Percentiles rank a stretch among this genome's conserved stretches.
Conservation (phyloP, 306 rosid genomes). For the Castanea mollissima region DNA sequence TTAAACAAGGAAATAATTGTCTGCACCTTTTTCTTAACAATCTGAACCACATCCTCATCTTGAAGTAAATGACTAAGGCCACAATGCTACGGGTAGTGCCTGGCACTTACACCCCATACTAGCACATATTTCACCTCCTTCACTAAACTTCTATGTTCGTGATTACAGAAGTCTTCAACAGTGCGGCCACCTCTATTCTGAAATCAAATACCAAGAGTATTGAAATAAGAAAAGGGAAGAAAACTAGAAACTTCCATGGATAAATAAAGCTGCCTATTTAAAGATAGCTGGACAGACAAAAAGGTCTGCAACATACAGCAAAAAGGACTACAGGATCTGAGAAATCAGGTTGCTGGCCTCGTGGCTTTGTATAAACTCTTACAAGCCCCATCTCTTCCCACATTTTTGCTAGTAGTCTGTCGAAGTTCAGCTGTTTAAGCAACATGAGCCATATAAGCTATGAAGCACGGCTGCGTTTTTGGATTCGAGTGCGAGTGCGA, state of each 20-base stretch:
- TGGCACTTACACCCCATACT: slow-evolving; percentile 90
- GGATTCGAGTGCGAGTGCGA: too few relatives aligned
- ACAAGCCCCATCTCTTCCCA: slow-evolving; percentile 99
- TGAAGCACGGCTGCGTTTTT: too few relatives aligned
- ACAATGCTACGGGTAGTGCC: slow-evolving; percentile 97
- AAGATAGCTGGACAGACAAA: slow-evolving; percentile 2
- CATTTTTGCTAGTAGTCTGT: slow-evolving; percentile 41
- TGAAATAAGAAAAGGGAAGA: slow-evolving; percentile 4
- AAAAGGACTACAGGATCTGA: slow-evolving; percentile 91
- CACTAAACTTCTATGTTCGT: slow-evolving; percentile 88
- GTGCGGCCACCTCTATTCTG: slow-evolving; percentile 98
- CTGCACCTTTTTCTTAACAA: slow-evolving; percentile 95
- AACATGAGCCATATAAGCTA: slow-evolving; percentile 1
- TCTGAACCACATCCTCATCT: slow-evolving; percentile 95
- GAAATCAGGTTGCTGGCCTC: slow-evolving; percentile 99
- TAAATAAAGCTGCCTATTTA: slow-evolving; percentile 6
- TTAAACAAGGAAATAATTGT: slow-evolving; percentile 7
- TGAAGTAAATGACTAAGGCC: slow-evolving; percentile 75
- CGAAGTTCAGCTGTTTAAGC: too few relatives aligned
- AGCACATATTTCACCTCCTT: slow-evolving; percentile 98
- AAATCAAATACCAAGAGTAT: slow-evolving; percentile 29
- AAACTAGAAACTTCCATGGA: slow-evolving; percentile 2
- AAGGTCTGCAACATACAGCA: slow-evolving; percentile 53
- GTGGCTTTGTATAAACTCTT: slow-evolving; percentile 95
- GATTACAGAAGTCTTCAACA: slow-evolving; percentile 96